Conservation (phyloP, 306 rosid species). For the Fragaria ananassa region DNA sequence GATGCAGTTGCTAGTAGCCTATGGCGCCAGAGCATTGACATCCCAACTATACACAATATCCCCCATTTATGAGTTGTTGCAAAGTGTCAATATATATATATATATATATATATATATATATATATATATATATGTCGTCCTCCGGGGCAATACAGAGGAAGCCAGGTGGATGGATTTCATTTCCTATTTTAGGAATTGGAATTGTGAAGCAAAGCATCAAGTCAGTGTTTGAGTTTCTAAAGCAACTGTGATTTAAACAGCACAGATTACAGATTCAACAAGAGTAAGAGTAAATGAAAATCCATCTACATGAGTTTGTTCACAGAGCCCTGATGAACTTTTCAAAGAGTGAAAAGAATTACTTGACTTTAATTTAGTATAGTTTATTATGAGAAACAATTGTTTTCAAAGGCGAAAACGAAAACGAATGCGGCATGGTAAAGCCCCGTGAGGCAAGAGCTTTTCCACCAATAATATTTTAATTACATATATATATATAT, state of each 20-base stretch:
- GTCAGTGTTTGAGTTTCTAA: not conserved
- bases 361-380: too few relatives aligned
- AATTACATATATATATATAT: too few relatives aligned
- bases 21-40: not conserved
- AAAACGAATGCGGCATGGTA: too few relatives aligned
- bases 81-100: not conserved
- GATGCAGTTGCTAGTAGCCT: not conserved
- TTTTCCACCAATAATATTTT: too few relatives aligned
- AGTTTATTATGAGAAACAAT: too few relatives aligned
- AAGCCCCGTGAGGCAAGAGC: too few relatives aligned
- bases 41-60: not conserved
- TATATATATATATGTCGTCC: not conserved
- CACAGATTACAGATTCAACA: not conserved
- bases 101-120: not conserved
- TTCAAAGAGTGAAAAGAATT: not conserved
- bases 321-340: not conserved
- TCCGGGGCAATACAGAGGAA: not conserved
- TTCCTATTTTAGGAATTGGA: not conserved
- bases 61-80: not conserved
- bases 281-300: too few relatives aligned
- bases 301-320: not conserved
- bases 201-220: not conserved
- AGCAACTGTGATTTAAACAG: not conserved
- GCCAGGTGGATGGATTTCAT: not conserved
- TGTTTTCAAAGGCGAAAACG: too few relatives aligned